Evolutionary conservation across 1,284 basidiomycete genomes (phyloP).

Genomic region (Phellopilus nigrolimitatus): DNA sequence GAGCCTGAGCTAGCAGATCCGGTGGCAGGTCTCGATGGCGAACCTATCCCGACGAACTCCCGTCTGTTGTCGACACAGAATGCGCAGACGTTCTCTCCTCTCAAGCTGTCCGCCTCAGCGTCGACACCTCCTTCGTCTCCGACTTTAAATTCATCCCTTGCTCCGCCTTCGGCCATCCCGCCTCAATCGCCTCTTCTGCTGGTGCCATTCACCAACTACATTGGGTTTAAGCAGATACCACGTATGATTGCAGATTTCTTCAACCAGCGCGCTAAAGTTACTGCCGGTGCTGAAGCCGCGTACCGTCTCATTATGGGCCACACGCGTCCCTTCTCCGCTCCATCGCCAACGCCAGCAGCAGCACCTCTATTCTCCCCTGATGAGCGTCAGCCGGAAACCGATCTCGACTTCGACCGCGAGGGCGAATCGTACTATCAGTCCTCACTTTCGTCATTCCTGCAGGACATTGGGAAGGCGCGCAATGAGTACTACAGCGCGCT

Average conservation of each 20-base stretch:
- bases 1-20: constrained; percentile 37
- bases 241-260: constrained; percentile 91
- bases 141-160: constrained; percentile 31
- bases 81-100: constrained; percentile 39
- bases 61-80: constrained; percentile 37
- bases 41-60: constrained; percentile 38
- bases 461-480: constrained; percentile 65
- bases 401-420: constrained; percentile 72
- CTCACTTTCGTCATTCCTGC: constrained; percentile 50
- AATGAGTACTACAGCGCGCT: constrained; percentile 78
- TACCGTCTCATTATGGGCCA: constrained; percentile 66
- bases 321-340: constrained; percentile 59
- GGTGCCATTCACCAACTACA: constrained; percentile 81
- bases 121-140: constrained; percentile 24
- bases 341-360: constrained; percentile 25
- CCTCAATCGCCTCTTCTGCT: constrained; percentile 81
- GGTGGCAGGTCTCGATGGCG: constrained; percentile 29
- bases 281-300: constrained; percentile 77
- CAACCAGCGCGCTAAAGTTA: constrained; percentile 81
- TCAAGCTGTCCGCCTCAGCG: constrained; percentile 28
- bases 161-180: constrained; percentile 60
- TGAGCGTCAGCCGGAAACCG: constrained; percentile 32
- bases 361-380: constrained; percentile 26
- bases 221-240: constrained; percentile 87
- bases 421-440: constrained; percentile 70